Base-by-base conservation (phyloP, 2,329 filamentous ascomycete genomes). In the Venturia effusa region DNA sequence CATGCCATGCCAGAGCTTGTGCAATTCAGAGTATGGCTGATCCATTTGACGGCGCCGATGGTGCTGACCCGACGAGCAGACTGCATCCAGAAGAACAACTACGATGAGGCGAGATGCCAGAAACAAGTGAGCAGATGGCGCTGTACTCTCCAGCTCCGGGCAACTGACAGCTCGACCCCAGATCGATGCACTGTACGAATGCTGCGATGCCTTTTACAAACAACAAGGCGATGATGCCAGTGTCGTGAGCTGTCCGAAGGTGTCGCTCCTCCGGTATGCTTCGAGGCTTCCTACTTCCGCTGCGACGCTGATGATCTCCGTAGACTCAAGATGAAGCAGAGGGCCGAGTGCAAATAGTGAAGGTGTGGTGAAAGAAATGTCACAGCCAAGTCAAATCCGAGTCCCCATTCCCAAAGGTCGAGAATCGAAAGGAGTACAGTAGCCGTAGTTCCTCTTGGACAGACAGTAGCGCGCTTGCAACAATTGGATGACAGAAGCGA, bases 401-500 rank as follows among this genome's bases (percentile, higher is more conserved):
- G 68, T 74, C 71, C 68, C 71, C 74, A 75, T 67, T 67, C 72
- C 68, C 75, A 68, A 81, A 83, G 80, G 87, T 74, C 72, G 75
- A 71, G 32, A 72, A 76, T 72, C 71, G 72, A 76, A 77, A 84
- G 1, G 22, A 55, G 37, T 40, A 57, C 32, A 57, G 24, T 62
- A 32, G 30, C 48, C 80, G 79, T 77, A 77, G 80, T 81, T 84
- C 81, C 75, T 89, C 90, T 95, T 90, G 88, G 93, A 89, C 89
- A 83, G 89, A 92, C 90, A 87, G 92, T 92, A 99, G 94, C 94
- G 90, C 93, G 92, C 90, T 81, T 90, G 89, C 86, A 92, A 91
- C 89, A 84, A 97, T 84, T 90, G 90, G 92, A 72, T 74, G 85
- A 89, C 86, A 89, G 86, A 86, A 89, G 89, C 92, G 93, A 95